Percentiles rank a stretch among this genome's conserved stretches.
phyloP scores from a whole-genome alignment of 208 protist species.

The Wallacemonas sp. region DNA sequence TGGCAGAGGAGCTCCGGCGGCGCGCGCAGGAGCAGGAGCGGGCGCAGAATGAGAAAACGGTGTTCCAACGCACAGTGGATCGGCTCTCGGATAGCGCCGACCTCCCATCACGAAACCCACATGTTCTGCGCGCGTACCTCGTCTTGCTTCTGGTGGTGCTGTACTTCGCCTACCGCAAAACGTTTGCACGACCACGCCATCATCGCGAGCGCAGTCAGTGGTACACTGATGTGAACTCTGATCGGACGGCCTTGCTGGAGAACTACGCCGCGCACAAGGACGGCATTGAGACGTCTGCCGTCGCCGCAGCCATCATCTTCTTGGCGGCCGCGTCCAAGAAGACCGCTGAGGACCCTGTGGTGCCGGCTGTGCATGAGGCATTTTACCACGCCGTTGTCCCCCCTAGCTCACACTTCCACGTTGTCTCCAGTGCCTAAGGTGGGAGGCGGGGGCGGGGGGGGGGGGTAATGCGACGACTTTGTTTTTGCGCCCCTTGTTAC shows the following conservation, averaged over 20 bases:
- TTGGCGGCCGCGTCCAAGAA: constrained; percentile 52
- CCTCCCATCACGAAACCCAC: constrained; percentile 50
- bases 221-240: constrained; percentile 52
- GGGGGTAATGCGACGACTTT: too few relatives aligned
- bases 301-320: constrained; percentile 62
- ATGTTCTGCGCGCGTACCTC: constrained; percentile 46
- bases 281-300: constrained; percentile 43
- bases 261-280: constrained; percentile 45
- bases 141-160: constrained; percentile 29
- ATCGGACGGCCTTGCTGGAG: constrained; percentile 34
- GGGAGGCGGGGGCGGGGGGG: too few relatives aligned
- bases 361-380: constrained; percentile 37
- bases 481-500: constrained; percentile 13
- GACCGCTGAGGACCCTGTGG: constrained; percentile 31
- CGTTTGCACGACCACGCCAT: constrained; percentile 57
- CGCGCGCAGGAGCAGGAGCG: constrained; percentile 51
- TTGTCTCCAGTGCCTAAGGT: constrained; percentile 51
- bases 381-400: constrained; percentile 51
- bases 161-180: constrained; percentile 64
- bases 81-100: constrained; percentile 62
- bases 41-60: constrained; percentile 66
- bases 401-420: constrained; percentile 56
- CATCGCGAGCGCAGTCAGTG: constrained; percentile 40
- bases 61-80: constrained; percentile 58
- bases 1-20: constrained; percentile 63